Conservation (phyloP, 495 filamentous ascomycete species). For the Cercophora samala region DNA sequence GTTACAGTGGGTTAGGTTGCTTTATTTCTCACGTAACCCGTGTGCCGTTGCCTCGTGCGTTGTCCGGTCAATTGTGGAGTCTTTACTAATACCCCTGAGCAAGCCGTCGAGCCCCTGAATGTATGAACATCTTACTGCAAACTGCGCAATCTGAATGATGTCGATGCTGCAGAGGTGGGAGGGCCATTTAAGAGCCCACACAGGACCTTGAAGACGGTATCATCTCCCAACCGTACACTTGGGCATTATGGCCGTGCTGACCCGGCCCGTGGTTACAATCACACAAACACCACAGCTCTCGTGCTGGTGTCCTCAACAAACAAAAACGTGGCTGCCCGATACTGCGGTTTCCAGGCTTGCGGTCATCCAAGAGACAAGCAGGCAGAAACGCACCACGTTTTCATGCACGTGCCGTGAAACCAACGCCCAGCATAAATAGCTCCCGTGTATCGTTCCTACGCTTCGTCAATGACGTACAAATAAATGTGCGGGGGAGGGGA, state of each 20-base stretch:
- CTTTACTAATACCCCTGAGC: not conserved
- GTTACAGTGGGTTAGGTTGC: no score
- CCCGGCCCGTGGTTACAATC: not conserved
- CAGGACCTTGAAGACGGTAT: no score
- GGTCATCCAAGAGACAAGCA: not conserved
- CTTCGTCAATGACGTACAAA: not conserved
- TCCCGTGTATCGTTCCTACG: not conserved
- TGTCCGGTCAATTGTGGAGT: not conserved
- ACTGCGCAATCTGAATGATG: no score
- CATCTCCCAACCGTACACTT: not conserved
- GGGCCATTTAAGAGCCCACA: no score
- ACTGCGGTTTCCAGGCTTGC: not conserved
- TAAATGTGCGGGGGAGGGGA: not conserved
- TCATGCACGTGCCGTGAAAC: conserved; percentile 7
- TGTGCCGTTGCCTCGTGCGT: no score
- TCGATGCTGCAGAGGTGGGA: no score
- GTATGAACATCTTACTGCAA: not conserved
- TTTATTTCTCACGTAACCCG: no score
- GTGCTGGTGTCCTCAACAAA: not conserved
- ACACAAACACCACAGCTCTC: not conserved
- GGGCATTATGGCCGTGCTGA: not conserved
- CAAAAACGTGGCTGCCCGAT: not conserved
- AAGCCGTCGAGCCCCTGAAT: not conserved
- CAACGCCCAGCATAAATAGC: not conserved
- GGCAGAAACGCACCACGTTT: not conserved